Evolutionary conservation across 768 basidiomycete genomes (phyloP), one percentile per base, ranked within the genome.

Genomic region (Trametes cinnabarina): DNA sequence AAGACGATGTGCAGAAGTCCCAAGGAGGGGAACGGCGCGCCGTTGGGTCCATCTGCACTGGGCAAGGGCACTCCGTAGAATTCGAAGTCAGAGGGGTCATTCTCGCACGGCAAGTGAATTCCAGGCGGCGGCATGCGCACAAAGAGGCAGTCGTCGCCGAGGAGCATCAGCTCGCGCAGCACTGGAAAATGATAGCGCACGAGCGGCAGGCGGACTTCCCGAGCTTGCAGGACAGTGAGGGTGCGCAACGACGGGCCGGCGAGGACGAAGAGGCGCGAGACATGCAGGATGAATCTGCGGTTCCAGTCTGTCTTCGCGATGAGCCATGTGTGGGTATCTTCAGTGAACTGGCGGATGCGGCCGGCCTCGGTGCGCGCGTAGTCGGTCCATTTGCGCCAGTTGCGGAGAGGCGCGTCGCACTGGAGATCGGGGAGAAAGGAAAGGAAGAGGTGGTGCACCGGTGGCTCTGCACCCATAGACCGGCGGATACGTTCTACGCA

Each of bases 81-180:
- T 22, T 56, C 46, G 46, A 61, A 57, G 55, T 61, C 60, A 7
- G 55, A 61, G 30, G 39, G 44, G 46, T 61, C 60, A 51, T 40
- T 55, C 26, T 57, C 50, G 3, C 51, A 35, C 1, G 47, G 30
- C 22, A 61, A 22, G 32, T 25, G 55, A 7, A 52, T 23, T 11
- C 55, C 60, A 0, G 55, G 60, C 20, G 23, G 50, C 0, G 39
- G 30, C 3, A 46, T 7, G 26, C 60, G 60, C 39, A 61, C 25
- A 47, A 61, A 57, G 11, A 47, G 15, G 28, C 60, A 44, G 55
- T 61, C 60, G 50, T 61, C 60, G 4, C 53, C 60, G 40, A 57
- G 47, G 14, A 61, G 55, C 20, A 55, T 61, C 26, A 61, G 55
- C 47, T 61, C 60, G 40, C 51, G 44, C n/a, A 61, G 55, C 14